Conservation (phyloP, 495 filamentous ascomycete genomes). For the Daldinia concentrica region DNA sequence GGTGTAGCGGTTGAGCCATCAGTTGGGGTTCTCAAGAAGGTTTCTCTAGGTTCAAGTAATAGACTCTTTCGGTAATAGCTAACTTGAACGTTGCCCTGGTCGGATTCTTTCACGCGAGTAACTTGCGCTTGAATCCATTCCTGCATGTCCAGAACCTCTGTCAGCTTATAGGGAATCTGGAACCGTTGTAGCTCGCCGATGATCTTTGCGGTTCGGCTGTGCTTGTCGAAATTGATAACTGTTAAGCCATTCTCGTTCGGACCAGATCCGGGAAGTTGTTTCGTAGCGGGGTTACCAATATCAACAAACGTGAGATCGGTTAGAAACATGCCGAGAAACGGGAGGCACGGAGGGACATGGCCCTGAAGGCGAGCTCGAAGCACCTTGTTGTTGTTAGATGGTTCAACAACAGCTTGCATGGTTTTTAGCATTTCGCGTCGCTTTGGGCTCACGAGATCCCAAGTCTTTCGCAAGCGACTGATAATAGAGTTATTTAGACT, state of each 20-base stretch:
- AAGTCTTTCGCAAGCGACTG: conserved; percentile 87
- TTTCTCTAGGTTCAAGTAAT: conserved; percentile 84
- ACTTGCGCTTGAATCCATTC: conserved; percentile 92
- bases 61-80: conserved; percentile 88
- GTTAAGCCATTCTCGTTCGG: conserved; percentile 65
- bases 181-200: conserved; percentile 97
- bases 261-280: conserved; percentile 64
- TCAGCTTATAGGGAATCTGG: conserved; percentile 91
- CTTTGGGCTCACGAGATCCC: conserved; percentile 89
- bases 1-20: conserved; percentile 51
- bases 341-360: conserved; percentile 90
- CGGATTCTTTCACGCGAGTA: conserved; percentile 78
- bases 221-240: conserved; percentile 99
- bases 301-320: conserved; percentile 91
- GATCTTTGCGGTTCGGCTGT: conserved; percentile 91
- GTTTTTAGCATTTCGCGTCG: conserved; percentile 81
- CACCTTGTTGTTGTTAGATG: conserved; percentile 89
- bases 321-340: conserved; percentile 96
- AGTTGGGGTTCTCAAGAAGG: conserved; percentile 57
- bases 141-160: conserved; percentile 88
- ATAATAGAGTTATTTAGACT: conserved; percentile 92
- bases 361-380: conserved; percentile 87
- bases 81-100: conserved; percentile 80
- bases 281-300: conserved; percentile 86
- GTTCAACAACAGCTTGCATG: conserved; percentile 83